Conservation (phyloP, 2,329 filamentous ascomycete genomes). For the Fusarium sambucinum region DNA sequence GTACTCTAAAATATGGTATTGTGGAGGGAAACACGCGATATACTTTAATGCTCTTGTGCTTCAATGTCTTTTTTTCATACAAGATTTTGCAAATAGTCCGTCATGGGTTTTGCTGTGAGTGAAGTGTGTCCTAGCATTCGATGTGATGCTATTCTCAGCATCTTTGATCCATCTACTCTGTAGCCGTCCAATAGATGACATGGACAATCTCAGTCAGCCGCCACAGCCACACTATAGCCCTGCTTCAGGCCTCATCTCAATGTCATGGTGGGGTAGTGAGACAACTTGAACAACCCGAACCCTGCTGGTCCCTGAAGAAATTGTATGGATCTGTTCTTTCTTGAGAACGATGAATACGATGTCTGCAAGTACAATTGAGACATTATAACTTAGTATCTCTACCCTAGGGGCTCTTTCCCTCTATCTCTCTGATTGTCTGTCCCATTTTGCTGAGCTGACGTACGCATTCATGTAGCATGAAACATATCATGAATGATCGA, state of each 20-base stretch:
- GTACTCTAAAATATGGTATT: not conserved
- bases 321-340: conserved; percentile 10
- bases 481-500: conserved; percentile 28
- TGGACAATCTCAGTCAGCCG: conserved; percentile 30
- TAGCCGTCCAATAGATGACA: too few species aligned
- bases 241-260: not conserved
- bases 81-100: not conserved
- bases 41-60: too few species aligned
- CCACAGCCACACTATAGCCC: conserved; percentile 43
- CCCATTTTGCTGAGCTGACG: conserved; percentile 23
- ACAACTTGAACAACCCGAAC: conserved; percentile 23
- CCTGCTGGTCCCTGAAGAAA: conserved; percentile 28
- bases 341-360: not conserved
- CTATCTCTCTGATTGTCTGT: not conserved
- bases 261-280: conserved; percentile 22
- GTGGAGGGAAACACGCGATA: not conserved
- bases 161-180: conserved; percentile 1
- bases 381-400: not conserved
- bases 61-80: not conserved
- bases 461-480: conserved; percentile 14
- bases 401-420: not conserved
- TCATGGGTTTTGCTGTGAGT: not conserved
- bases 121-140: not conserved
- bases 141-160: conserved; percentile 43
- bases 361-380: not conserved